Conservation (phyloP, 2,329 filamentous ascomycete species). For the Colletotrichum tabaci region DNA sequence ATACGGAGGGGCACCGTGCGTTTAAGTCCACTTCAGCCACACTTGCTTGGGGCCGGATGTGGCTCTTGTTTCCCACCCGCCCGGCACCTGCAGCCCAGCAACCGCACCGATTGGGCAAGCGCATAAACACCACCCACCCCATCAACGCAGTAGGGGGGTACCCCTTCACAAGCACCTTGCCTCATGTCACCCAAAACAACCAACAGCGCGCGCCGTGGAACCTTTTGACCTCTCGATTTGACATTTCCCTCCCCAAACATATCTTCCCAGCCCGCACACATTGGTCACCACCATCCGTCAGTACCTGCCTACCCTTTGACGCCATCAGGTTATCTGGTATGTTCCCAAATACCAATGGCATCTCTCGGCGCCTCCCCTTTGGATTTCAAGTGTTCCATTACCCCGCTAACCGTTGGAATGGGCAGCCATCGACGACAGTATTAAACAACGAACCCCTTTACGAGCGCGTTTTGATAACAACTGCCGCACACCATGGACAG, state of each 20-base stretch:
- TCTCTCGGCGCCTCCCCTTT: conserved; percentile 8
- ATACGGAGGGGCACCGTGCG: conserved; percentile 17
- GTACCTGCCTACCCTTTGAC: background rate
- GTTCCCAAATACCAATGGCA: background rate
- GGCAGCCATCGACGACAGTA: conserved; percentile 32
- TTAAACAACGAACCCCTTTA: conserved; percentile 35
- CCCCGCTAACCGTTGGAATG: conserved; percentile 61
- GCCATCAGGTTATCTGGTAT: conserved; percentile 31
- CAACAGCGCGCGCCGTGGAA: conserved; percentile 21
- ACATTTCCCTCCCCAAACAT: conserved; percentile 9
- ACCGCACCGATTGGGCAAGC: conserved; percentile 42
- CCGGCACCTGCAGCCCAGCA: conserved; percentile 39
- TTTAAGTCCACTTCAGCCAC: conserved; percentile 22
- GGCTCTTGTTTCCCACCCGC: conserved; percentile 14
- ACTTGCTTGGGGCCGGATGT: background rate
- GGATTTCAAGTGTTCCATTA: conserved; percentile 48
- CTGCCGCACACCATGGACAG: conserved; percentile 35
- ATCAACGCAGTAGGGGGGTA: conserved; percentile 16
- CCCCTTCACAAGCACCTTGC: conserved; percentile 37
- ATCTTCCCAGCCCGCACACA: conserved; percentile 6
- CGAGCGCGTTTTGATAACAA: conserved; percentile 24
- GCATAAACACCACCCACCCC: conserved; percentile 39
- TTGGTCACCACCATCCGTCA: background rate
- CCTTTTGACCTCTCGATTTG: conserved; percentile 2
- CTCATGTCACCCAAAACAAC: conserved; percentile 34